Evolutionary conservation across 2,329 filamentous ascomycete genomes (phyloP).

Genomic region (Pyrenochaeta sp.): DNA sequence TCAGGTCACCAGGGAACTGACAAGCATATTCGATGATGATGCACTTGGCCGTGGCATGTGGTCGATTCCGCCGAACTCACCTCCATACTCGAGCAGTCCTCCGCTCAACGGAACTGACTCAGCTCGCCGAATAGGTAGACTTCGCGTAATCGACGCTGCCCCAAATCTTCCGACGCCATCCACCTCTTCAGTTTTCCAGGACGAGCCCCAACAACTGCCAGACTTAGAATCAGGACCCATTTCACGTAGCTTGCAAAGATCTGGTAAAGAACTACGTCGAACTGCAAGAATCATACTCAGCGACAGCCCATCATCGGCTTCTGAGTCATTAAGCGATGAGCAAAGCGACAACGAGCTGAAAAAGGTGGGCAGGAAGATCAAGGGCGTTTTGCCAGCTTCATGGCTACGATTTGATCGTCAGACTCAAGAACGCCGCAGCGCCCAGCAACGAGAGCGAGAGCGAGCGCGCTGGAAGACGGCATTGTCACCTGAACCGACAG

Average conservation of each 20-base stretch:
- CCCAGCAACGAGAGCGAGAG: conserved; percentile 24
- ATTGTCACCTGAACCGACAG: conserved; percentile 31
- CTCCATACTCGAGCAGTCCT: conserved; percentile 49
- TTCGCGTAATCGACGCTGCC: conserved; percentile 9
- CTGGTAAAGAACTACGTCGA: conserved; percentile 16
- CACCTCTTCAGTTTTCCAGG: conserved; percentile 39
- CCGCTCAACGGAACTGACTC: conserved; percentile 12
- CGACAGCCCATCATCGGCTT: conserved; percentile 28
- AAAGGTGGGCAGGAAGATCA: conserved; percentile 53
- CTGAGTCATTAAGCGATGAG: conserved; percentile 38
- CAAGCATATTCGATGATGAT: conserved; percentile 15
- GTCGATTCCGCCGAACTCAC: conserved; percentile 55
- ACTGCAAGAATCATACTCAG: conserved; percentile 25
- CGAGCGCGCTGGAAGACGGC: conserved; percentile 13
- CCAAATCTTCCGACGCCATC: conserved; percentile 42
- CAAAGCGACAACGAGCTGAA: conserved; percentile 42
- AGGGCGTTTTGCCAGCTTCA: conserved; percentile 59
- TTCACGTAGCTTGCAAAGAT: conserved; percentile 20
- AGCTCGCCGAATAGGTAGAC: conserved; percentile 7
- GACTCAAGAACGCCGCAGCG: conserved; percentile 36
- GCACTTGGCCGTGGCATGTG: conserved; percentile 36
- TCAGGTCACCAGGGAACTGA: conserved; percentile 13
- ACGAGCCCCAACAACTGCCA: conserved; percentile 14
- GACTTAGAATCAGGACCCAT: conserved; percentile 34
- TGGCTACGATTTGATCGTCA: conserved; percentile 59